Evolutionary conservation across 169 alveolate species (phyloP).

Genomic region (Babesia bovis): DNA sequence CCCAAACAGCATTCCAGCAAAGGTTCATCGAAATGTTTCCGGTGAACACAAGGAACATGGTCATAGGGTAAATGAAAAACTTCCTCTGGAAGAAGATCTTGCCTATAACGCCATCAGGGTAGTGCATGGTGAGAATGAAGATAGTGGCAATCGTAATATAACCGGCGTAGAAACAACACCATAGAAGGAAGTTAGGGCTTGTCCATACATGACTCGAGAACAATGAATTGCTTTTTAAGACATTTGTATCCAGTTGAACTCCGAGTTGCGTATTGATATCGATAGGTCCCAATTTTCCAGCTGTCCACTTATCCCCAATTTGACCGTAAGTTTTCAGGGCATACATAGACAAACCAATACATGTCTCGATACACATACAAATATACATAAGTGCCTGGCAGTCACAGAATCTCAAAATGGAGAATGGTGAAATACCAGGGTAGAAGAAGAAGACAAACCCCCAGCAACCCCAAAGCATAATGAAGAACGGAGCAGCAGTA

Average conservation of each 20-base stretch:
- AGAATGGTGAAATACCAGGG: slow-evolving; percentile 26
- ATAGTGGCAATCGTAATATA: background rate
- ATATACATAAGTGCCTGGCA: background rate
- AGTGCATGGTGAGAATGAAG: slow-evolving; percentile 15
- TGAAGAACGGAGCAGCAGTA: background rate
- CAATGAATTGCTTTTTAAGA: no score
- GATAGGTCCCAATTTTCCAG: background rate
- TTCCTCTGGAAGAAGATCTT: slow-evolving; percentile 7
- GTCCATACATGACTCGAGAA: no score
- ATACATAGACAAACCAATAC: background rate
- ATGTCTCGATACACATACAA: background rate
- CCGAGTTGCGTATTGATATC: background rate
- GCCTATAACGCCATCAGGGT: slow-evolving; percentile 7
- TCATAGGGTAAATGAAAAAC: background rate
- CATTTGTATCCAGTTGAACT: background rate
- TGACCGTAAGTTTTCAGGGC: background rate
- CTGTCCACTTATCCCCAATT: background rate
- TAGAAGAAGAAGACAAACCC: slow-evolving; percentile 10
- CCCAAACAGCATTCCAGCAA: background rate
- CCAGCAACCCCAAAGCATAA: slow-evolving; percentile 11
- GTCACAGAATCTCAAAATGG: background rate
- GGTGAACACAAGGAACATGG: background rate
- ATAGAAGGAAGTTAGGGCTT: background rate
- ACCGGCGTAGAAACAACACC: no score
- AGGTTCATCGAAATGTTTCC: background rate